Evolutionary conservation across 2,329 filamentous ascomycete genomes (phyloP).

Genomic region (Ascochyta rabiei): DNA sequence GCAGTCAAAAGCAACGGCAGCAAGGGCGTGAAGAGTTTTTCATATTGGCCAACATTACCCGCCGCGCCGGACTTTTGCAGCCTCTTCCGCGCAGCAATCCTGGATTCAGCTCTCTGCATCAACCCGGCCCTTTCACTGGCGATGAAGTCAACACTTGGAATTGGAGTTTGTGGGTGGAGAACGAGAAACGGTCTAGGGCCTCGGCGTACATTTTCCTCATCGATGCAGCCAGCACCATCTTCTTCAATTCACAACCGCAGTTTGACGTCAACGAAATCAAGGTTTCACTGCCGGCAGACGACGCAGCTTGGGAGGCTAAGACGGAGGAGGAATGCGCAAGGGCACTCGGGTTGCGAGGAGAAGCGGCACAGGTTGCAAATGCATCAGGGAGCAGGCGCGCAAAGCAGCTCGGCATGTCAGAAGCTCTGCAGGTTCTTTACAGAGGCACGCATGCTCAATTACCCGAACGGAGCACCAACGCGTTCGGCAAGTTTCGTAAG

Average conservation of each 20-base stretch:
- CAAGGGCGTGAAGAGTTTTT: constrained; percentile 66
- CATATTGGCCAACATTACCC: constrained; percentile 62
- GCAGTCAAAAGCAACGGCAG: constrained; percentile 68
- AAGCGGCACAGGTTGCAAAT: constrained; percentile 63
- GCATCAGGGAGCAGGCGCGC: constrained; percentile 66
- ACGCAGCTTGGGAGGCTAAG: constrained; percentile 74
- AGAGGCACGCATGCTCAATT: constrained; percentile 64
- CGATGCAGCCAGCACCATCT: constrained; percentile 70
- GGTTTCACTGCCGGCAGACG: constrained; percentile 73
- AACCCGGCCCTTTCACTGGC: constrained; percentile 52
- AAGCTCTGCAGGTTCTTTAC: constrained; percentile 66
- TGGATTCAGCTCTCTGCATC: constrained; percentile 66
- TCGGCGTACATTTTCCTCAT: constrained; percentile 70
- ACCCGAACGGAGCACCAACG: constrained; percentile 69
- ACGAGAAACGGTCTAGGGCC: constrained; percentile 70
- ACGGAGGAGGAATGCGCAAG: constrained; percentile 65
- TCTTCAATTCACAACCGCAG: constrained; percentile 70
- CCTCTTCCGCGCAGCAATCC: constrained; percentile 57
- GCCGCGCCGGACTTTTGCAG: constrained; percentile 62
- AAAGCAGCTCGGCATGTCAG: constrained; percentile 69
- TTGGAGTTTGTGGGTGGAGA: constrained; percentile 72
- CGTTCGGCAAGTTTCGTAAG: constrained; percentile 70
- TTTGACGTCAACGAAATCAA: constrained; percentile 69
- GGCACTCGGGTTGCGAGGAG: constrained; percentile 68
- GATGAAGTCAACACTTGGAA: constrained; percentile 63